phyloP scores from a whole-genome alignment of 306 rosid genomes.

The Begonia masoniana region DNA sequence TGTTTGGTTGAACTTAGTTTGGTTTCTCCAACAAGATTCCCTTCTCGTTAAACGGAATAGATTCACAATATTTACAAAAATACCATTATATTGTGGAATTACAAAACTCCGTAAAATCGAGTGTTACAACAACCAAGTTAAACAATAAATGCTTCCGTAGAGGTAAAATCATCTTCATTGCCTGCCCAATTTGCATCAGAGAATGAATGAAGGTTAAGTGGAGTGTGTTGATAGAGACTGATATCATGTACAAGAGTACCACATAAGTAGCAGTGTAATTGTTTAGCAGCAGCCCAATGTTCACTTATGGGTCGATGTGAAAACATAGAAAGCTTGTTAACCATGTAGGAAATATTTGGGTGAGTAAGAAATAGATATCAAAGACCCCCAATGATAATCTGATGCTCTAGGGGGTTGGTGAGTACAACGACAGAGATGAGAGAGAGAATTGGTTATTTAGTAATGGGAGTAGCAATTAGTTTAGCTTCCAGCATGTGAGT shows the following conservation, averaged over 20 bases:
- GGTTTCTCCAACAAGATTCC: too few relatives aligned
- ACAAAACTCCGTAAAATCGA: too few relatives aligned
- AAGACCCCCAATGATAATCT: not conserved
- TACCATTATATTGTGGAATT: too few relatives aligned
- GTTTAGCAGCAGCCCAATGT: not conserved
- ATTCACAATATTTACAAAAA: too few relatives aligned
- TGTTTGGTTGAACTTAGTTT: too few relatives aligned
- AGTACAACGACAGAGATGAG: not conserved
- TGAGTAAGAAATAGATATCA: not conserved
- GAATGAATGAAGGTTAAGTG: not conserved
- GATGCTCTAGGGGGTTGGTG: not conserved
- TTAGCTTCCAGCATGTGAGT: not conserved
- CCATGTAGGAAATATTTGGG: not conserved
- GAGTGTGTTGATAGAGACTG: not conserved
- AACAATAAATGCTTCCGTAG: not conserved
- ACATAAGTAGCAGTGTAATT: not conserved
- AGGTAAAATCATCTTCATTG: conserved; percentile 1
- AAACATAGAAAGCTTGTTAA: not conserved
- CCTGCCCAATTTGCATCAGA: not conserved
- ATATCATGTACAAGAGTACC: not conserved
- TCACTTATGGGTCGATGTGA: conserved; percentile 1
- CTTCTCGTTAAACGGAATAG: too few relatives aligned
- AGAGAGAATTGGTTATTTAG: too few relatives aligned
- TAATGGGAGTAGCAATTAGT: not conserved
- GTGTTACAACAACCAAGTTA: not conserved